These are phyloP conservation scores for Phlyctochytrium planicorne DNA, from an alignment of 192 early-diverging fungal species.

Conservation along the genomic window DNA sequence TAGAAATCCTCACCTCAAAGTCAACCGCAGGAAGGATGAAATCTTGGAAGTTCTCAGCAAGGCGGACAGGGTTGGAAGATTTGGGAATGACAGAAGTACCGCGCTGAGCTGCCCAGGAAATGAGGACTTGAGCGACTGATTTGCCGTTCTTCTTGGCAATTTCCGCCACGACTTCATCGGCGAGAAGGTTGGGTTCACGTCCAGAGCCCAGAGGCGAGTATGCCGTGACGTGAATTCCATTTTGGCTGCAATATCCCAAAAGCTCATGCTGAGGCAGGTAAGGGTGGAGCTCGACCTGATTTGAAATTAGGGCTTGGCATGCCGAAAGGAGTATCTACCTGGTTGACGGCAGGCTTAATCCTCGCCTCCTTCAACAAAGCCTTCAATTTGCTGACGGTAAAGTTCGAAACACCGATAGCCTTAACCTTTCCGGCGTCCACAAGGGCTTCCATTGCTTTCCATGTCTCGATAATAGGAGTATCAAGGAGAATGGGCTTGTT, in stretches of 20 bases:
- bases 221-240: constrained; percentile 74
- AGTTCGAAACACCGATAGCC: constrained; percentile 87
- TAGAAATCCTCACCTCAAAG: constrained; percentile 38
- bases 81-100: constrained; percentile 60
- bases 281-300: constrained; percentile 74
- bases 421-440: constrained; percentile 68
- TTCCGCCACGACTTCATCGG: constrained; percentile 45
- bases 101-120: constrained; percentile 63
- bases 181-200: constrained; percentile 16
- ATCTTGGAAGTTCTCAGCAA: constrained; percentile 59
- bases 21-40: constrained; percentile 54
- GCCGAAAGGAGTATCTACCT: constrained; percentile 26
- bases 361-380: constrained; percentile 63
- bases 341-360: constrained; percentile 80
- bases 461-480: constrained; percentile 52
- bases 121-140: constrained; percentile 53
- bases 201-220: constrained; percentile 71
- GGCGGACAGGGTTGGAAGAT: constrained; percentile 44
- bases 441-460: constrained; percentile 79
- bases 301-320: background rate
- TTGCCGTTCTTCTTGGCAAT: constrained; percentile 55
- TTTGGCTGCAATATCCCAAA: constrained; percentile 65
- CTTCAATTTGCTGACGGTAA: constrained; percentile 43
- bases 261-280: constrained; percentile 69
- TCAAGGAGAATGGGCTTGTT: background rate